Evolutionary conservation across 202 grass and related monocot genomes (phyloP).

Genomic region (Saccharum hybrid): DNA sequence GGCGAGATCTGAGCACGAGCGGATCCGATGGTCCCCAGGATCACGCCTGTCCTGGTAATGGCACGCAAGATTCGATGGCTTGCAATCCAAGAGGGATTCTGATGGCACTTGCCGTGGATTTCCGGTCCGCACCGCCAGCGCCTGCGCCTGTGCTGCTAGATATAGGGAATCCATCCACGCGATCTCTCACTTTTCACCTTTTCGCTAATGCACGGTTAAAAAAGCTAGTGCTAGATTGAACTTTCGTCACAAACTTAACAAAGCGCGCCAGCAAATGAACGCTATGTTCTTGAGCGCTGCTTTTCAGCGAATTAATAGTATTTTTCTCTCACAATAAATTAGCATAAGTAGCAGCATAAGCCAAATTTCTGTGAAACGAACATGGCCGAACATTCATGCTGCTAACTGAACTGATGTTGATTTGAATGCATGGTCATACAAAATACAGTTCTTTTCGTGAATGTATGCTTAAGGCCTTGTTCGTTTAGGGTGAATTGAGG

Average conservation of each 20-base stretch:
- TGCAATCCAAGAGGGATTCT: constrained; percentile 60
- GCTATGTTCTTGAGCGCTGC: no score
- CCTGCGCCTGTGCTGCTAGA: background rate
- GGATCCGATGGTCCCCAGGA: constrained; percentile 52
- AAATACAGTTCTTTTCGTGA: background rate
- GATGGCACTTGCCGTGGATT: constrained; percentile 60
- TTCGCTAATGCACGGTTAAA: constrained; percentile 27
- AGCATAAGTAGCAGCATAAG: no score
- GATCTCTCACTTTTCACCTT: constrained; percentile 39
- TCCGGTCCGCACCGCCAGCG: constrained; percentile 25
- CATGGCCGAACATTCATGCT: background rate
- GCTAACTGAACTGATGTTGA: background rate
- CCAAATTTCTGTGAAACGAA: no score
- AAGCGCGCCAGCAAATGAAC: no score
- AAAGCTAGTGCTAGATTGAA: background rate
- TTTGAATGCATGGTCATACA: no score
- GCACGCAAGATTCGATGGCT: constrained; percentile 58
- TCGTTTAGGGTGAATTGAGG: no score
- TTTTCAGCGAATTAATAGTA: no score
- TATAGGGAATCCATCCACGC: constrained; percentile 49
- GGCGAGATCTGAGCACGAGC: constrained; percentile 42
- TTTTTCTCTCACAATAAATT: no score
- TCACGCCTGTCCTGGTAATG: constrained; percentile 59
- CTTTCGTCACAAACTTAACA: background rate
- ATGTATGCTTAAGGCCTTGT: no score